Evolutionary conservation across 768 basidiomycete species (phyloP).

Genomic region (Amanita pallidorosea): DNA sequence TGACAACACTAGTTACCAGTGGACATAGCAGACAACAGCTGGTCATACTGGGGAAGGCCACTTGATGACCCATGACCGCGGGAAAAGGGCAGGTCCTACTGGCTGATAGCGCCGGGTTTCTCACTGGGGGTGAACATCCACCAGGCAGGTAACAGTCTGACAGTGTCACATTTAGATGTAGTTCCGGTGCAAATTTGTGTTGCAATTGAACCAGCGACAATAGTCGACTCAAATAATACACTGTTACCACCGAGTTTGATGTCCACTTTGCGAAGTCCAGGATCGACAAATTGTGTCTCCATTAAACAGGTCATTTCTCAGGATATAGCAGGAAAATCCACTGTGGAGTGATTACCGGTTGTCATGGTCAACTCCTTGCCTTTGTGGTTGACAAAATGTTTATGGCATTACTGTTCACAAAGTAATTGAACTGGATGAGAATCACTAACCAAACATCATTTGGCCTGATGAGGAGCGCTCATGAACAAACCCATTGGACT

Average conservation of each 20-base stretch:
- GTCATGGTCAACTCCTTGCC: conserved; percentile 15
- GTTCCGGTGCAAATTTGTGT: not conserved
- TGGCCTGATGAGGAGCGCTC: conserved; percentile 10
- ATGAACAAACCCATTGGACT: conserved; percentile 22
- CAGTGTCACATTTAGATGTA: not conserved
- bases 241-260: conserved; percentile 1
- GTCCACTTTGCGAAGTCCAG: conserved; percentile 13
- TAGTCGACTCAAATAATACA: not conserved
- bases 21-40: too few relatives aligned
- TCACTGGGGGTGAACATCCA: not conserved
- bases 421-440: conserved; percentile 19
- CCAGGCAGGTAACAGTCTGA: not conserved
- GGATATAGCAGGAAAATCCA: conserved; percentile 20
- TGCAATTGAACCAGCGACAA: not conserved
- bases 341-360: conserved; percentile 4
- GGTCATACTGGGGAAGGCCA: too few relatives aligned
- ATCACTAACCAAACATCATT: conserved; percentile 22
- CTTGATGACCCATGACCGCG: too few relatives aligned
- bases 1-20: too few relatives aligned
- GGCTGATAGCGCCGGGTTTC: too few relatives aligned
- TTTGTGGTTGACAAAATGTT: conserved; percentile 17
- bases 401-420: conserved; percentile 17
- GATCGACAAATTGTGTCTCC: conserved; percentile 9
- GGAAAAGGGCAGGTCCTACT: too few relatives aligned
- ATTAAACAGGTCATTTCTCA: conserved; percentile 11